A percentile compares a stretch with the other conserved stretches of the same genome.
phyloP scores from a whole-genome alignment of 768 basidiomycete species.

The Mycena amicta region DNA sequence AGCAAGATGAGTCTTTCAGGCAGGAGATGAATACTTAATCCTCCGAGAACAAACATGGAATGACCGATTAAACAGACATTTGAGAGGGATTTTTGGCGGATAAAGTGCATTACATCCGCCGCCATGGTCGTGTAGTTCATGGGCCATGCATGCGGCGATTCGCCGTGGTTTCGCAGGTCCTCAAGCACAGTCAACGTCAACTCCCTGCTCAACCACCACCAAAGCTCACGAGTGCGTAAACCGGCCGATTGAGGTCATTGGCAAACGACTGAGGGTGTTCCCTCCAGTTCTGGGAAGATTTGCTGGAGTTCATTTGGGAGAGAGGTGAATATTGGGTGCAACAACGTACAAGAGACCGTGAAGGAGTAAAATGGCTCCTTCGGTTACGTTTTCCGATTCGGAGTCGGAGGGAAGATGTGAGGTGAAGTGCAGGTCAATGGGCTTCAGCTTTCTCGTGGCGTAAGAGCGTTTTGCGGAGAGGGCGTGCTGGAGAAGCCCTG shows the following conservation, averaged over 20 bases:
- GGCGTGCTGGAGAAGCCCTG: too few species aligned
- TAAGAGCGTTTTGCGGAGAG: too few species aligned
- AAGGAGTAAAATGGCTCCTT: constrained; percentile 55
- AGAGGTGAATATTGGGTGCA: not conserved
- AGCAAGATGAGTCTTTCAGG: constrained; percentile 8
- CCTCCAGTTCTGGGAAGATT: constrained; percentile 88
- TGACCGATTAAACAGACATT: constrained; percentile 85
- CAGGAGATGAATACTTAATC: not conserved
- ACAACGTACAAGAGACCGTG: constrained; percentile 61
- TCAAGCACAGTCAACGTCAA: too few species aligned
- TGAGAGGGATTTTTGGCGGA: constrained; percentile 51
- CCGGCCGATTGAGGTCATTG: constrained; percentile 61
- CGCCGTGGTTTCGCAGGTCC: constrained; percentile 91
- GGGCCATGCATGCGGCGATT: constrained; percentile 71
- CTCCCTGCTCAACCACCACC: not conserved
- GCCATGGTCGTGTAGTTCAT: constrained; percentile 85
- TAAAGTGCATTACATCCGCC: constrained; percentile 71
- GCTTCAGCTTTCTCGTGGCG: too few species aligned
- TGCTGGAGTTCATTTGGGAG: constrained; percentile 45
- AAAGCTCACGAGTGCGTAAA: constrained; percentile 71
- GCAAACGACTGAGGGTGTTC: constrained; percentile 77
- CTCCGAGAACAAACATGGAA: constrained; percentile 67
- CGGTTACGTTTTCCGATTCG: constrained; percentile 34
- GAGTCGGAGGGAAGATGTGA: constrained; percentile 24
- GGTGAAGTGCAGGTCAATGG: constrained; percentile 14